Percentiles rank a stretch among this genome's conserved stretches.
Evolutionary conservation across 331 rosid species (phyloP).

Genomic region (Ulmus americana): DNA sequence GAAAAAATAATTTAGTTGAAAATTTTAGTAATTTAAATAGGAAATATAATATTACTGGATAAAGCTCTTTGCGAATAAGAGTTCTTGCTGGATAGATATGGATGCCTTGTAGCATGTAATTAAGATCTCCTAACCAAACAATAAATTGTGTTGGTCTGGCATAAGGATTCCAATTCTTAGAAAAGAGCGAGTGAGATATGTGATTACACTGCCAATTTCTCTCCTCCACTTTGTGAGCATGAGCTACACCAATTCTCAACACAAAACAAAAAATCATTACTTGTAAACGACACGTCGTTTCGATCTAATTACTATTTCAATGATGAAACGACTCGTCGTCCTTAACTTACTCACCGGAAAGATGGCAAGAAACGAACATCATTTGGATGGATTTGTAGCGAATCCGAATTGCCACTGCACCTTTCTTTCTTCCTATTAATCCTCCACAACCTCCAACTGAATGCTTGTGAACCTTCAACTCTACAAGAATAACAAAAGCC

Average conservation of each 20-base stretch:
- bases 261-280: no score
- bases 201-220: slow-evolving; percentile 51
- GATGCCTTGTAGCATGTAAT: slow-evolving; percentile 58
- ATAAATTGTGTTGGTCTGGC: slow-evolving; percentile 46
- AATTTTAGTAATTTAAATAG: neutral
- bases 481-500: slow-evolving; percentile 18
- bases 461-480: slow-evolving; percentile 47
- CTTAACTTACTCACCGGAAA: slow-evolving; percentile 40
- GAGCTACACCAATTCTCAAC: slow-evolving; percentile 41
- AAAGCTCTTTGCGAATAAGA: slow-evolving; percentile 40
- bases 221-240: slow-evolving; percentile 49
- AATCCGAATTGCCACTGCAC: slow-evolving; percentile 59
- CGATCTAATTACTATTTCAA: no score
- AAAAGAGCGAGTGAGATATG: slow-evolving; percentile 55
- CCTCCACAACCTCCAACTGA: slow-evolving; percentile 61
- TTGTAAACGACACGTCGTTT: no score
- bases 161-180: slow-evolving; percentile 48
- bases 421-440: slow-evolving; percentile 65
- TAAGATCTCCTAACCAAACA: slow-evolving; percentile 74
- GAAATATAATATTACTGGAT: slow-evolving; percentile 19
- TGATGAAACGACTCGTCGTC: neutral
- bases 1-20: no score
- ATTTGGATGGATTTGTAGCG: slow-evolving; percentile 56
- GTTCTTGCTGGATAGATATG: slow-evolving; percentile 38
- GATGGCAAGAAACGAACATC: slow-evolving; percentile 69